Conservation (phyloP, 2,329 filamentous ascomycete genomes). For the Cordyceps cateniannulata region DNA sequence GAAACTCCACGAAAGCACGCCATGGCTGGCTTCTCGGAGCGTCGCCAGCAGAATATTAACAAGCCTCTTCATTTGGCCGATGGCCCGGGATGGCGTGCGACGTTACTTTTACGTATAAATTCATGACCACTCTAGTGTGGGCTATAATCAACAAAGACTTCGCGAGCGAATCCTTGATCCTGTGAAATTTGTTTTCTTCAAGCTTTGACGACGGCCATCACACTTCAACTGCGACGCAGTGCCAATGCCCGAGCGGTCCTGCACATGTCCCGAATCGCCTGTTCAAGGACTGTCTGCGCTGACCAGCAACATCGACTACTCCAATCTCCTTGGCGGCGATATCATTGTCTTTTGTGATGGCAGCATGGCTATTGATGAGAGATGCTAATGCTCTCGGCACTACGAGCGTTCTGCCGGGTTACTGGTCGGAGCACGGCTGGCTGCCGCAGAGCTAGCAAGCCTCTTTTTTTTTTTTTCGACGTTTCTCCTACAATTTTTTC, state of each 20-base stretch:
- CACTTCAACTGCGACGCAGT: neutral
- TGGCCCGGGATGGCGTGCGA: constrained; percentile 5
- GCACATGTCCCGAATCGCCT: neutral
- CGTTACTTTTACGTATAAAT: neutral
- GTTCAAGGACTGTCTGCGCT: neutral
- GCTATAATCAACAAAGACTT: neutral
- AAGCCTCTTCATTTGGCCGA: constrained; percentile 4
- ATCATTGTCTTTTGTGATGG: too few relatives aligned
- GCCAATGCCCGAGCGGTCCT: neutral
- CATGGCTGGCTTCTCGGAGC: neutral
- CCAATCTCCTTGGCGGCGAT: neutral
- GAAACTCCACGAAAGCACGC: neutral
- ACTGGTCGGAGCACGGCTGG: too few relatives aligned
- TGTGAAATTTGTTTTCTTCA: neutral
- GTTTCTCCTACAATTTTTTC: too few relatives aligned
- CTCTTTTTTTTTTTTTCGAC: too few relatives aligned
- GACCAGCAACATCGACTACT: neutral
- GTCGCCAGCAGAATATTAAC: neutral
- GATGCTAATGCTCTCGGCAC: too few relatives aligned
- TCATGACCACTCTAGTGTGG: neutral
- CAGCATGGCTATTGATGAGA: too few relatives aligned
- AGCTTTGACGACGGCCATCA: neutral
- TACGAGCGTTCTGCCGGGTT: too few relatives aligned
- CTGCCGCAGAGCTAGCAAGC: too few relatives aligned
- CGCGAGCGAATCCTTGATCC: neutral